Evolutionary conservation across 2,329 filamentous ascomycete species (phyloP).

Genomic region (Ramularia collo-cygni): DNA sequence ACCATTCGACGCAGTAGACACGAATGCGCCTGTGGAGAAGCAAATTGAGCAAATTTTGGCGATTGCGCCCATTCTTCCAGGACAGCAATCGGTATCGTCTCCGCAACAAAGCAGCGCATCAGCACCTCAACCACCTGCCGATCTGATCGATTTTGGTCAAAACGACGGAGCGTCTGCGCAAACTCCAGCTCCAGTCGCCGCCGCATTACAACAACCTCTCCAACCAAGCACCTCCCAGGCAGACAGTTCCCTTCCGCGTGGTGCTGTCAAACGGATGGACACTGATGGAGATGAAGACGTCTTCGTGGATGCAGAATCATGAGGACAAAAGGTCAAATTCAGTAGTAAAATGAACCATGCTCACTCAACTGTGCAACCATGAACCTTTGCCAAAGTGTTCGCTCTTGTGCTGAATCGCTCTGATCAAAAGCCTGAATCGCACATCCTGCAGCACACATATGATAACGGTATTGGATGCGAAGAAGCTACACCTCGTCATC

Average conservation of each 20-base stretch:
- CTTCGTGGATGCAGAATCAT: conserved; percentile 42
- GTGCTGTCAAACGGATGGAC: conserved; percentile 30
- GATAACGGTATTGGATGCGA: too few relatives aligned
- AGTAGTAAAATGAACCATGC: too few relatives aligned
- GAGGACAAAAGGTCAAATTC: conserved; percentile 2
- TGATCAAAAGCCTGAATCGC: too few relatives aligned
- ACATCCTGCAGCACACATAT: too few relatives aligned
- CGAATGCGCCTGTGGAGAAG: conserved; percentile 54
- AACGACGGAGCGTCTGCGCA: conserved; percentile 27
- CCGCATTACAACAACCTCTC: conserved; percentile 7
- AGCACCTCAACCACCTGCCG: conserved; percentile 21
- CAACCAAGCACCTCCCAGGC: conserved; percentile 7
- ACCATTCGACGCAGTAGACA: conserved; percentile 61
- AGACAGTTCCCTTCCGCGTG: conserved; percentile 18
- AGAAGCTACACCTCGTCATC: too few relatives aligned
- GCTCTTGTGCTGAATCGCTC: too few relatives aligned
- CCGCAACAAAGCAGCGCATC: conserved; percentile 4
- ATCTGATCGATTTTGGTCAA: conserved; percentile 55
- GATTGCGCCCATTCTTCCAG: conserved; percentile 77
- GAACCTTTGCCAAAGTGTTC: too few relatives aligned
- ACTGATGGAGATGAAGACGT: conserved; percentile 39
- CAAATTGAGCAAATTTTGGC: conserved; percentile 76
- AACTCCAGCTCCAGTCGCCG: conserved; percentile 4
- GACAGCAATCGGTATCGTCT: conserved; percentile 50
- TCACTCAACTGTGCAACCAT: too few relatives aligned